phyloP scores from a whole-genome alignment of 129 eudicot species.

The Saussurea involucrata region DNA sequence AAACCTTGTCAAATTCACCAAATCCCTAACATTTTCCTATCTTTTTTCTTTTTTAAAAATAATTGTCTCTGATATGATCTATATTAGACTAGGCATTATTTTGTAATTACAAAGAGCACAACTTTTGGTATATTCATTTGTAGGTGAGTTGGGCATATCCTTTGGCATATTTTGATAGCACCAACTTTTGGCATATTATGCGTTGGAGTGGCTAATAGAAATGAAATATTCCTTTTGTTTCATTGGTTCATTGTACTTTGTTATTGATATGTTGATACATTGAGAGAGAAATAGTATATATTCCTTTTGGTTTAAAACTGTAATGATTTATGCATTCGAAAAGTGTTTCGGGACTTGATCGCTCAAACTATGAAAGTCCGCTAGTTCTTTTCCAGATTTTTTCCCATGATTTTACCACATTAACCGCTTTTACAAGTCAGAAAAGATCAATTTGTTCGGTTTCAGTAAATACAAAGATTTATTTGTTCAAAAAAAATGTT shows the following conservation, averaged over 20 bases:
- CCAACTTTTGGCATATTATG: background rate
- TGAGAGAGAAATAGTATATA: background rate
- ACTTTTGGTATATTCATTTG: background rate
- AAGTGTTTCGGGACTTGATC: background rate
- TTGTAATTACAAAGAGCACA: background rate
- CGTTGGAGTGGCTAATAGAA: background rate
- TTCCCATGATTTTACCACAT: background rate
- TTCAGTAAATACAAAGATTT: background rate
- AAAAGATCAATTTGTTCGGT: background rate
- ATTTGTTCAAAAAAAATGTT: background rate
- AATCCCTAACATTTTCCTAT: too few relatives aligned
- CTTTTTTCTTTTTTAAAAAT: too few relatives aligned
- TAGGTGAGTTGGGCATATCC: background rate
- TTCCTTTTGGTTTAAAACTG: background rate
- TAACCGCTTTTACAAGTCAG: background rate
- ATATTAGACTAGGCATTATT: background rate
- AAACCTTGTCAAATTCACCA: too few relatives aligned
- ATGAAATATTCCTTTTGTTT: background rate
- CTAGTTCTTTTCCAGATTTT: background rate
- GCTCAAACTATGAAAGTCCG: background rate
- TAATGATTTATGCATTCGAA: too few relatives aligned
- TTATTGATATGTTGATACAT: background rate
- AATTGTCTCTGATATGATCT: background rate
- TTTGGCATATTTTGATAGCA: background rate
- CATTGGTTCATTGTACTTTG: background rate